A percentile compares a stretch with the other conserved stretches of the same genome.
These are phyloP conservation scores for barley (Hordeum vulgare) DNA, from an alignment of 176 grass and related monocot genomes.

Conservation along the genomic window DNA sequence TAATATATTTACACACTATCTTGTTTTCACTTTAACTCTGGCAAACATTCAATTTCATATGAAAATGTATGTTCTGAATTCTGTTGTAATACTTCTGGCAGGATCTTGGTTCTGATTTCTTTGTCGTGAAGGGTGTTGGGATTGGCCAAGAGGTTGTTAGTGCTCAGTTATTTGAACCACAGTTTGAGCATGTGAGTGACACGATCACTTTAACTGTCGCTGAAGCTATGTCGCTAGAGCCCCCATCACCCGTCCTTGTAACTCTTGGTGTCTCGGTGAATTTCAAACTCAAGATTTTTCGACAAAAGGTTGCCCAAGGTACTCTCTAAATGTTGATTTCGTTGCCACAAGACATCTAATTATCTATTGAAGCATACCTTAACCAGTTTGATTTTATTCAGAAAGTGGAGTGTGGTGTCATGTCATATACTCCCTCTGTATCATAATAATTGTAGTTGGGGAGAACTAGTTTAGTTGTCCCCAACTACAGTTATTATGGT, in stretches of 20 bases:
- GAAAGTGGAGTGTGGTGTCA: background rate
- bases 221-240: conserved; percentile 94
- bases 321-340: conserved; percentile 17
- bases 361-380: background rate
- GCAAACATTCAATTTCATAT: conserved; percentile 1
- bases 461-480: no score
- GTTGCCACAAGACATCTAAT: background rate
- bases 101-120: conserved; percentile 88
- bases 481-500: no score
- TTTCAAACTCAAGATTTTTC: conserved; percentile 79
- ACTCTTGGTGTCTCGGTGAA: conserved; percentile 68
- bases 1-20: conserved; percentile 4
- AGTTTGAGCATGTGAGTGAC: conserved; percentile 78
- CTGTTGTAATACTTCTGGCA: conserved; percentile 22
- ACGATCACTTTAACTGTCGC: conserved; percentile 79
- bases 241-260: conserved; percentile 84
- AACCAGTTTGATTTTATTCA: background rate
- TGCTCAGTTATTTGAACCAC: conserved; percentile 70
- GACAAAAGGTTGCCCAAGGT: conserved; percentile 72
- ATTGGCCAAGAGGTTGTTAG: conserved; percentile 87
- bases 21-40: conserved; percentile 14
- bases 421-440: no score
- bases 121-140: conserved; percentile 76
- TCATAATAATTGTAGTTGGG: no score
- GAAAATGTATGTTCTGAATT: conserved; percentile 21